Evolutionary conservation across 225 moss, liverwort and hornwort species (phyloP), one percentile per base, ranked within the genome.

Genomic region (Polytrichum commune): DNA sequence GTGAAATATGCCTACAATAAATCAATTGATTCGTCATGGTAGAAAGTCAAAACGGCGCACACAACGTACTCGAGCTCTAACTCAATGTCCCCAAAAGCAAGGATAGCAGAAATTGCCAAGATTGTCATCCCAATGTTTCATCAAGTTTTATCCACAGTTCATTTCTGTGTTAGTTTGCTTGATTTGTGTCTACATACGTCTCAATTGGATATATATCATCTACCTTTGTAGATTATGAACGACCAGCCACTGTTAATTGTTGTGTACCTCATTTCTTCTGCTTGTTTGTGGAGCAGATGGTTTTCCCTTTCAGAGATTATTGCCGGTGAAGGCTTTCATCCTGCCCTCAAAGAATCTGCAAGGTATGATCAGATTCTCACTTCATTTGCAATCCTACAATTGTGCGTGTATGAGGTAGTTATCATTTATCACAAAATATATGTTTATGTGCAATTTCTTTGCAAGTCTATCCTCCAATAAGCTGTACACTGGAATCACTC

Each of bases 261-360:
- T 54, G 55, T 53, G 67, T 27, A 38, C 9, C 24, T 53, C 25
- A 28, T 57, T 70, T 54, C 69, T 24, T 60, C 22, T 60, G 60
- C 60, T n/a, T 24, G 60, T 60, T 46, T 19, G 22, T 65, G 68
- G 30, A 35, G 22, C 72, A 82, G 87, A 65, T 87, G 87, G 87
- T 84, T 87, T 73, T 70, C 77, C 1, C 29, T 84, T 61, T 70
- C 78, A 46, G 84, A 88, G 63, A 62, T 84, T 60, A 79, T 82
- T 30, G 74, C 73, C 27, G 82, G 67, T 24, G 81, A 79, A 68
- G 67, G 22, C 62, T 88, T 85, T 66, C 87, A 88, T 72, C 84
- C 87, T 61, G 87, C 87, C 27, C 84, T 88, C 75, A 76, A 76
- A 64, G 76, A 79, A 38, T 88, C 87, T 26, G 81, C 81, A 53